These are phyloP conservation scores for Rhexocercosporidium sp. DNA, from an alignment of 2,329 filamentous ascomycete genomes.

Conservation along the genomic window DNA sequence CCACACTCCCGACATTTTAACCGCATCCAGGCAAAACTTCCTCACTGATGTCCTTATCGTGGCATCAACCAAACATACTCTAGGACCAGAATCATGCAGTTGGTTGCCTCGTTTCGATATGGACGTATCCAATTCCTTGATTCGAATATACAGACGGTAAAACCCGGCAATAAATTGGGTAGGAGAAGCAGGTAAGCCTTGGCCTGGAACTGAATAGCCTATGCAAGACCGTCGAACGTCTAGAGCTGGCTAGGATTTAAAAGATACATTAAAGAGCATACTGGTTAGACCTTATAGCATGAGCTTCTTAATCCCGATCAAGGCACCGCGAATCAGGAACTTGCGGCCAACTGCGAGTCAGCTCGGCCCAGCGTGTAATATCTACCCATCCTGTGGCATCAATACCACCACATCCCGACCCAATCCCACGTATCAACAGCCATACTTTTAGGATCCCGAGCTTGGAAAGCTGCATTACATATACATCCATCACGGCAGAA, in stretches of 20 bases:
- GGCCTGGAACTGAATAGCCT: not conserved
- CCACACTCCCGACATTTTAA: constrained; percentile 16
- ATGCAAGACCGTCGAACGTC: not conserved
- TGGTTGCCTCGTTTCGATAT: not conserved
- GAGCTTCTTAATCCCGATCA: not conserved
- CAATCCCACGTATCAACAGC: not conserved
- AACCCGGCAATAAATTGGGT: not conserved
- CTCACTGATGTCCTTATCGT: constrained; percentile 21
- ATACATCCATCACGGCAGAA: not conserved
- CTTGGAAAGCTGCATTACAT: not conserved
- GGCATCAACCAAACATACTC: constrained; percentile 1
- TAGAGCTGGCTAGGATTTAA: not conserved
- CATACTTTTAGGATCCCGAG: not conserved
- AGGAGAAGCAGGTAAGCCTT: not conserved
- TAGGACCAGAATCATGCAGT: constrained; percentile 10
- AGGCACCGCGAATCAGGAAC: not conserved
- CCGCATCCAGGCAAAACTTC: constrained; percentile 28
- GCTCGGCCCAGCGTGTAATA: not conserved
- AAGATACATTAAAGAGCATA: not conserved
- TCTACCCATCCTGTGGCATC: not conserved
- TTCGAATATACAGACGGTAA: not conserved
- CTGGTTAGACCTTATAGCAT: not conserved
- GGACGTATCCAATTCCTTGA: not conserved
- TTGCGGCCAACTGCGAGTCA: not conserved
- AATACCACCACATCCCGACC: not conserved